Conservation (phyloP, 768 basidiomycete genomes). For the Daedaleopsis nitida region DNA sequence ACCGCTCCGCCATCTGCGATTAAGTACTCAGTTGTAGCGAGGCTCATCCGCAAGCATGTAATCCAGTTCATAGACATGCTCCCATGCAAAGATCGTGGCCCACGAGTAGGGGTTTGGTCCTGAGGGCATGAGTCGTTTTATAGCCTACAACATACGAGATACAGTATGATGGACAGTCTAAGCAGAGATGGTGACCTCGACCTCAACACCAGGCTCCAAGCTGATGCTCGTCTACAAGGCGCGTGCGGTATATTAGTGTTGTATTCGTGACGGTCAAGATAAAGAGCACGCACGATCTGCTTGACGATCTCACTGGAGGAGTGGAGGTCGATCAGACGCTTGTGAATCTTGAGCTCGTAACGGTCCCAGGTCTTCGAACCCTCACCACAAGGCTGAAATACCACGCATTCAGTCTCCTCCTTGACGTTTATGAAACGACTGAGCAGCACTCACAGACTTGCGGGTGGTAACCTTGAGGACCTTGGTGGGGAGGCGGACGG, state of each 20-base stretch:
- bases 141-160: slow-evolving; percentile 18
- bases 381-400: slow-evolving; percentile 91
- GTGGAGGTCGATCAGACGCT: slow-evolving; percentile 98
- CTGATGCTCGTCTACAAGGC: slow-evolving; percentile 86
- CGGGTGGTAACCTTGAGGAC: slow-evolving; percentile 98
- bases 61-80: no score
- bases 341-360: slow-evolving; percentile 99
- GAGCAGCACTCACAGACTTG: slow-evolving; percentile 75
- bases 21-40: no score
- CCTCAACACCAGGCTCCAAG: slow-evolving; percentile 98
- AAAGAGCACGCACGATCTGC: slow-evolving; percentile 82
- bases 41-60: no score
- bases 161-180: slow-evolving; percentile 29
- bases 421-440: not conserved
- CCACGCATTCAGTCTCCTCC: not conserved
- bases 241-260: not conserved
- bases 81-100: no score
- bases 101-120: no score
- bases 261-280: not conserved
- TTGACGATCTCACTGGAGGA: slow-evolving; percentile 99
- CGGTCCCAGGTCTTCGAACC: slow-evolving; percentile 99
- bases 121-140: not conserved
- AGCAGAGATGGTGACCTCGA: slow-evolving; percentile 94
- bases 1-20: no score
- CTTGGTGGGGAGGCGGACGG: slow-evolving; percentile 98